Base-by-base conservation (phyloP, 2,329 filamentous ascomycete species). In the Fusarium tuaranense region DNA sequence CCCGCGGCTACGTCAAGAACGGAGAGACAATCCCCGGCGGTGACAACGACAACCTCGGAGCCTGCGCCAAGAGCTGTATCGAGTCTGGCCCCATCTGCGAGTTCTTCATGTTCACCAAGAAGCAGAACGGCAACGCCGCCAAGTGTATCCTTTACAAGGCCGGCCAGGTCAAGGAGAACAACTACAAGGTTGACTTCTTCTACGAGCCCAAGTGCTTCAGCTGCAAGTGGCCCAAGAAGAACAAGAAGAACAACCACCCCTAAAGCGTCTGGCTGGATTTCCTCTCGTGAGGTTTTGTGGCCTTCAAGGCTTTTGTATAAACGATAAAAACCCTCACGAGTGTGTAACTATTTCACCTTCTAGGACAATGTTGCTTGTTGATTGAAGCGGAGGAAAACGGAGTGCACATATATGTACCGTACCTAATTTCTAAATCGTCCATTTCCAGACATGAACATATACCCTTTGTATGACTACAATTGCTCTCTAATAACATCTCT, bases 31-130 rank as follows among this genome's bases (percentile, higher is more conserved):
- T 73, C 20, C 16, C 22, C 6, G 46, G 34, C 5, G 30, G 67
- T 7, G 67, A 75, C 63, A 25, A 20, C 27, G 65, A 70, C 16
- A 71, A 64, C 63, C 63, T 75, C 7, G 72, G 70, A 36, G 68
- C 61, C 53, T 75, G 73, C 48, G 73, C 73, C 34, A 75, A 75
- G 73, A 75, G 70, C 67, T 75, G 73, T 27, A 73, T 76, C 5
- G 27, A 68, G 39, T 48, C 48, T 7, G 67, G 67, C 27, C 34
- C 38, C 6, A 41, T 48, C 12, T 75, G 73, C 58, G 57, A 65
- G 44, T 63, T 65, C 67, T 75, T 75, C 30, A 73, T 65, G 63
- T 75, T 53, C 61, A 39, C 63, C 61, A 61, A 61, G 63, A 22
- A 20, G 51, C 51, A 41, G 36, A 20, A 30, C 51, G 38, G 32